Base-by-base conservation (phyloP, 768 basidiomycete genomes). In the Gloeopeniophorella convolvens region DNA sequence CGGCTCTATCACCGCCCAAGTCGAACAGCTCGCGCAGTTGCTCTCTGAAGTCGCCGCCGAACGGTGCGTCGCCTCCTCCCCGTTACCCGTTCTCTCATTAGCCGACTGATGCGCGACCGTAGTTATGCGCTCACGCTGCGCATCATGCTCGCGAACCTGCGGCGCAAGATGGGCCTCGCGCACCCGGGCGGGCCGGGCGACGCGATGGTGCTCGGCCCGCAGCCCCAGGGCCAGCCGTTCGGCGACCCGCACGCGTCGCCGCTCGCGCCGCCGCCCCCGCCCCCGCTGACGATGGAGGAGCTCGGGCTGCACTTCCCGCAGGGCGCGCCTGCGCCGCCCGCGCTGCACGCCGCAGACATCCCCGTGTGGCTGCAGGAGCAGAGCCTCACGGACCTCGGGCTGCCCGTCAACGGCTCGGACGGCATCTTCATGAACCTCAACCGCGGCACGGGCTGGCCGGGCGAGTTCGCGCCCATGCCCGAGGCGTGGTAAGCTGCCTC, bases 291-390 rank as follows among this genome's bases (percentile, higher is more conserved):
- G 21, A 79, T 88, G 77, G 87, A 91, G 62, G 92, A 92, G 59
- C 76, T 92, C 21, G 89, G 88, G 0, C 82, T 89, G 57, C 74
- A 75, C 23, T 86, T 83, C 79, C 83, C 85, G 41, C 50, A 70
- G 68, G 42, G 77, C 79, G 50, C 68, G 76, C 60, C 45, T 28
- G 79, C 83, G 49, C 68, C 46, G 65, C 66, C 37, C 61, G 65
- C 52, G 60, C 82, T 94, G 65, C 89, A 79, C 62, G 85, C 89
- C 9, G 78, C 80, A 34, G 79, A 83, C 39, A 85, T 96, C 48
- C 93, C 93, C n/a, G 60, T 82, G 3, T 96, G 93, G 93, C 69
- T 96, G 50, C 91, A 89, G 64, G 93, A 95, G 66, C 84, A 95
- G 89, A 92, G 81, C 62, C 69, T 94, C 56, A 81, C 83, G 13